These are phyloP conservation scores for Mortierella hygrophila DNA, from an alignment of 192 early-diverging fungal species.

Conservation along the genomic window DNA sequence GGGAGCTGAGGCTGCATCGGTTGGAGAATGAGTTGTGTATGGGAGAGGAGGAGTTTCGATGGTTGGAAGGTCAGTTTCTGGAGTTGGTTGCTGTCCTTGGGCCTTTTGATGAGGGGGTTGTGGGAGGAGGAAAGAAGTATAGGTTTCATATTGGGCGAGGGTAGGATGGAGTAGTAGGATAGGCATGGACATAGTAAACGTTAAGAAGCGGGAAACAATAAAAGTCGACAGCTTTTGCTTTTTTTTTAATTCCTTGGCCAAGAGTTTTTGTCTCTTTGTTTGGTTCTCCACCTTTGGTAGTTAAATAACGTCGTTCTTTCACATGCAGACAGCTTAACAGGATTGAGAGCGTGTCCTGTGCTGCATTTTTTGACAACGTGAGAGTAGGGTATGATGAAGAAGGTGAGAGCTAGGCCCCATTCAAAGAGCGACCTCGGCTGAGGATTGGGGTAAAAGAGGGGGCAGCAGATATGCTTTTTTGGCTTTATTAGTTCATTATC, in stretches of 20 bases:
- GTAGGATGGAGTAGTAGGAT: no score
- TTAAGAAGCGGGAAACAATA: not conserved
- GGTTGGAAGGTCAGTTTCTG: not conserved
- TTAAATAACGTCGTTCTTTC: not conserved
- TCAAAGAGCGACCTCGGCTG: conserved; percentile 9
- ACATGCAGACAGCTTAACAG: not conserved
- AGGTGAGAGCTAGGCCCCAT: not conserved
- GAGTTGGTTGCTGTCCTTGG: not conserved
- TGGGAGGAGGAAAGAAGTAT: not conserved
- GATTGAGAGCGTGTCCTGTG: not conserved
- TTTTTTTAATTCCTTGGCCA: not conserved
- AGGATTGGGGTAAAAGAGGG: not conserved
- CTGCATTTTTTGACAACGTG: not conserved
- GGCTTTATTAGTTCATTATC: not conserved
- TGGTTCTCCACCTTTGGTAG: not conserved
- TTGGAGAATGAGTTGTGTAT: not conserved
- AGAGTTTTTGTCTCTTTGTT: not conserved
- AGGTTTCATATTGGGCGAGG: not conserved
- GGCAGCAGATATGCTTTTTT: not conserved
- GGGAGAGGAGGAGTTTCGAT: not conserved
- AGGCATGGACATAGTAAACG: not conserved
- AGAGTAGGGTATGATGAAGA: not conserved
- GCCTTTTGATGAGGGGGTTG: not conserved
- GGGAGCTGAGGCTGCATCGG: not conserved
- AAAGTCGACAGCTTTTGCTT: not conserved